These are phyloP conservation scores for Trichoderma sp. DNA, from an alignment of 2,329 filamentous ascomycete species.

Conservation along the genomic window DNA sequence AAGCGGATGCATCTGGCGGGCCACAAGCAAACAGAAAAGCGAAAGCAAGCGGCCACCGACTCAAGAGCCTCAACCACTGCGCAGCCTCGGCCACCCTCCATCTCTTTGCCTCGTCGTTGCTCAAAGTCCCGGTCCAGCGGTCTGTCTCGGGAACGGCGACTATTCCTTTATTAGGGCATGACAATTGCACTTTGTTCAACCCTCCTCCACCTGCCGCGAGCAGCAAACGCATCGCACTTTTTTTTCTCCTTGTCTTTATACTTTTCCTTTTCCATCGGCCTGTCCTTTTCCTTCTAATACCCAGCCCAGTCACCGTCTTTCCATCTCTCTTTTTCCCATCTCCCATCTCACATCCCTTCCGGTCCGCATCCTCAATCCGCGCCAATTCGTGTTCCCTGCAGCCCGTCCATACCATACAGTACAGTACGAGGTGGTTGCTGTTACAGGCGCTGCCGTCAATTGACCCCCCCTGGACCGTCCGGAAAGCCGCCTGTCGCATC, in stretches of 20 bases:
- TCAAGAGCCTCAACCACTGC: constrained; percentile 7
- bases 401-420: not conserved
- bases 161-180: constrained; percentile 17
- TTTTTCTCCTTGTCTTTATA: not conserved
- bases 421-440: not conserved
- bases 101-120: not conserved
- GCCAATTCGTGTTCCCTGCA: not conserved
- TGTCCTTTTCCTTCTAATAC: not conserved
- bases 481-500: constrained; percentile 17
- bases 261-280: not conserved
- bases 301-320: constrained; percentile 15
- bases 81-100: constrained; percentile 14
- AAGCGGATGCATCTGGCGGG: not conserved
- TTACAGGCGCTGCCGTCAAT: constrained; percentile 15
- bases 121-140: constrained; percentile 4
- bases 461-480: constrained; percentile 9
- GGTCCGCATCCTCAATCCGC: not conserved
- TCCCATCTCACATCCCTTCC: not conserved
- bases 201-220: constrained; percentile 18
- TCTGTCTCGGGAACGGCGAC: constrained; percentile 19
- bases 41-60: not conserved
- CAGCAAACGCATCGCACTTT: constrained; percentile 17
- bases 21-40: not conserved
- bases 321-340: not conserved
- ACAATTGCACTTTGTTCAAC: constrained; percentile 13